phyloP scores from a whole-genome alignment of 768 basidiomycete species.

The Lepiota brunneoincarnata region DNA sequence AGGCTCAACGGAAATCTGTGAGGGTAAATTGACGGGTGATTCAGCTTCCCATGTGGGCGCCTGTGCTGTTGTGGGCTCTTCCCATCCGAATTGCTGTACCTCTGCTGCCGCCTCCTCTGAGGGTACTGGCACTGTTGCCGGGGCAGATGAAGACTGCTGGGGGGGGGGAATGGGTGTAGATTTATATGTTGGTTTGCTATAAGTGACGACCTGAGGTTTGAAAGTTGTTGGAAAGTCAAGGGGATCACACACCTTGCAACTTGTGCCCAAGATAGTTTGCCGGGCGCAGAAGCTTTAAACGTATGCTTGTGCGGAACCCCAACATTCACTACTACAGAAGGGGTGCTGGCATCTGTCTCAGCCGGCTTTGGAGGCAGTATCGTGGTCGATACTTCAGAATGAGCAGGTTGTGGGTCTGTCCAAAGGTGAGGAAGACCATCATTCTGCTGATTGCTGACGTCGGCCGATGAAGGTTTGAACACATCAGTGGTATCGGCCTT shows the following conservation, averaged over 20 bases:
- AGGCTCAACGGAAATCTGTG: constrained; percentile 19
- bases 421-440: constrained; percentile 24
- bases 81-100: constrained; percentile 47
- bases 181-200: constrained; percentile 63
- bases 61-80: constrained; percentile 72
- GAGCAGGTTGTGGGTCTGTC: constrained; percentile 28
- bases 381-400: constrained; percentile 25
- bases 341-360: constrained; percentile 23
- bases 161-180: constrained; percentile 41
- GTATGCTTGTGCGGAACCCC: constrained; percentile 27
- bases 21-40: constrained; percentile 35
- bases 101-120: constrained; percentile 26
- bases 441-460: constrained; percentile 27
- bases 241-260: constrained; percentile 60
- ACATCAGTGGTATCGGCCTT: constrained; percentile 19
- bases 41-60: constrained; percentile 74
- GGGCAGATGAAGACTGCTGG: constrained; percentile 22
- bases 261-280: constrained; percentile 85
- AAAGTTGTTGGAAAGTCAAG: constrained; percentile 2
- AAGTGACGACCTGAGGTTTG: constrained; percentile 7
- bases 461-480: constrained; percentile 11
- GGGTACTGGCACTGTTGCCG: constrained; percentile 24
- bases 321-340: constrained; percentile 16
- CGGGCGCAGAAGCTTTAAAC: constrained; percentile 62
- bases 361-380: constrained; percentile 23